phyloP scores from a whole-genome alignment of 78 protist genomes.

The Dictyostelium brefeldianum region DNA sequence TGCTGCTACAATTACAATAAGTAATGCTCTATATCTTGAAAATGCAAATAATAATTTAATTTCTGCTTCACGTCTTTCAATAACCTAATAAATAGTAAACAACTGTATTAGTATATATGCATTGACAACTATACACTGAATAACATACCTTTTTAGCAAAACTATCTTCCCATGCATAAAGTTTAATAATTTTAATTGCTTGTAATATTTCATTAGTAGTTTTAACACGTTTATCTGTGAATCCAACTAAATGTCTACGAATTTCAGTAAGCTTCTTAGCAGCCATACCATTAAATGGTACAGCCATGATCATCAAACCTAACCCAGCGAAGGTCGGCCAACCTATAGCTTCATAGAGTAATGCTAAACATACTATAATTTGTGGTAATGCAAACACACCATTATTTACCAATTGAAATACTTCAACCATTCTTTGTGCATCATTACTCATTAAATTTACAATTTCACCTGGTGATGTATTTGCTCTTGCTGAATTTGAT shows the following conservation, averaged over 20 bases:
- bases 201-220: slow-evolving; percentile 87
- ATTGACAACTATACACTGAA: too few relatives aligned
- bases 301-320: slow-evolving; percentile 41
- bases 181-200: slow-evolving; percentile 90
- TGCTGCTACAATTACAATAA: slow-evolving; percentile 61
- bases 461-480: slow-evolving; percentile 87
- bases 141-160: slow-evolving; percentile 49
- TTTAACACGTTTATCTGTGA: slow-evolving; percentile 84
- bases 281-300: slow-evolving; percentile 70
- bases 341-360: slow-evolving; percentile 56
- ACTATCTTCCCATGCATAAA: slow-evolving; percentile 94
- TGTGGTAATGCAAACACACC: slow-evolving; percentile 86
- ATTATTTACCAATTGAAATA: slow-evolving; percentile 82
- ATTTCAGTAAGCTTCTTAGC: slow-evolving; percentile 45
- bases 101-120: too few relatives aligned
- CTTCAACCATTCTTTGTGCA: slow-evolving; percentile 86
- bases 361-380: slow-evolving; percentile 78
- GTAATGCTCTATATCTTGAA: slow-evolving; percentile 39
- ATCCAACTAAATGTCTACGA: slow-evolving; percentile 43
- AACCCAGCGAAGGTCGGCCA: slow-evolving; percentile 77
- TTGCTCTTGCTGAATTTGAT: slow-evolving; percentile 49
- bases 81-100: too few relatives aligned
- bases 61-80: slow-evolving; percentile 59
- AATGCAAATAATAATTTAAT: slow-evolving; percentile 18
- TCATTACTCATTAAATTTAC: slow-evolving; percentile 91